These are phyloP conservation scores for Penicillium ucsense DNA, from an alignment of 495 filamentous ascomycete species.

Conservation along the genomic window DNA sequence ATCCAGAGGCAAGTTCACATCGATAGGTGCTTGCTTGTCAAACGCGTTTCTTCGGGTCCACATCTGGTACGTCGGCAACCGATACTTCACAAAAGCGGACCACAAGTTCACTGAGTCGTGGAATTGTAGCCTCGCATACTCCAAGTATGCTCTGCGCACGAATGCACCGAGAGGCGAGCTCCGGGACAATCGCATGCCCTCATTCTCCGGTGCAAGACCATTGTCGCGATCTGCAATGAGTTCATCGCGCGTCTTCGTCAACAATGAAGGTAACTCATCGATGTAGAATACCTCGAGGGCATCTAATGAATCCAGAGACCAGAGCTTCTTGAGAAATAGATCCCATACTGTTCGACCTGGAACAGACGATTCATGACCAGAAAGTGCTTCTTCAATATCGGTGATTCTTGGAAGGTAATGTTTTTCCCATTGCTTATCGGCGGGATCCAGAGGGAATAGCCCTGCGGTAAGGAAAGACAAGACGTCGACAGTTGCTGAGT, in stretches of 20 bases:
- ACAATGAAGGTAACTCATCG: conserved; percentile 37
- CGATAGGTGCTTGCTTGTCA: conserved; percentile 53
- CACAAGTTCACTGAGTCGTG: conserved; percentile 66
- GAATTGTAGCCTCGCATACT: conserved; percentile 75
- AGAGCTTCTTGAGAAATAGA: conserved; percentile 70
- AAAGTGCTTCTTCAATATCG: conserved; percentile 57
- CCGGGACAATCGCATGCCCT: conserved; percentile 44
- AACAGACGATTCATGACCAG: conserved; percentile 50
- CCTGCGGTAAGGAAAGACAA: conserved; percentile 77
- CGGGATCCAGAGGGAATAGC: conserved; percentile 43
- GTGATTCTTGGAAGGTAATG: conserved; percentile 49
- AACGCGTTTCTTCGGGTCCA: conserved; percentile 63
- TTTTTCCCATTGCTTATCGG: conserved; percentile 28
- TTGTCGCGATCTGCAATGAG: conserved; percentile 40
- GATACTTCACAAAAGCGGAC: conserved; percentile 68
- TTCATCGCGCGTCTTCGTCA: conserved; percentile 52
- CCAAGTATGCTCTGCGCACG: conserved; percentile 62
- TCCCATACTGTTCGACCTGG: conserved; percentile 82
- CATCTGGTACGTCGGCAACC: conserved; percentile 58
- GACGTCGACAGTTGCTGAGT: conserved; percentile 64
- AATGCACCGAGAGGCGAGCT: conserved; percentile 82
- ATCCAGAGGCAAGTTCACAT: conserved; percentile 47
- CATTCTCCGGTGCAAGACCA: conserved; percentile 33
- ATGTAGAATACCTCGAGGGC: conserved; percentile 62
- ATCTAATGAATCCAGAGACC: conserved; percentile 74